phyloP scores from a whole-genome alignment of 495 filamentous ascomycete genomes.

The Trichoderma erinaceum region DNA sequence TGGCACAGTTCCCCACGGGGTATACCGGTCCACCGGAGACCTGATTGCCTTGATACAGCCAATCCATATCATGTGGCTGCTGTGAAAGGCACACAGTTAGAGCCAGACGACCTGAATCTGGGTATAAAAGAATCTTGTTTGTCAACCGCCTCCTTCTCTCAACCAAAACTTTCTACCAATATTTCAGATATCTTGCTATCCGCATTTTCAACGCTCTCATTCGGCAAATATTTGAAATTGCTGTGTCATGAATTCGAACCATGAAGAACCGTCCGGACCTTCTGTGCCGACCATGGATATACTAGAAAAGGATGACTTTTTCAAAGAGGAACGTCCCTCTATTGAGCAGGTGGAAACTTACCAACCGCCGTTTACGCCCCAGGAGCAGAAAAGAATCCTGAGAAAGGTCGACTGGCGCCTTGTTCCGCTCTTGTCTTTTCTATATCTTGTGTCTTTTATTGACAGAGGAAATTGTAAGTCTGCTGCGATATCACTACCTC shows the following conservation, averaged over 20 bases:
- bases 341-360: background rate
- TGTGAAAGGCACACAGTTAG: background rate
- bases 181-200: background rate
- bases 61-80: background rate
- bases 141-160: background rate
- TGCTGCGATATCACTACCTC: background rate
- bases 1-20: background rate
- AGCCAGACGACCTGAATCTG: background rate
- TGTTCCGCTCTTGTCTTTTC: background rate
- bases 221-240: background rate
- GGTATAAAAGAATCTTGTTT: background rate
- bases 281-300: background rate
- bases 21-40: background rate
- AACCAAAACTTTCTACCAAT: background rate
- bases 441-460: background rate
- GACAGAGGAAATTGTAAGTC: background rate
- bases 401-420: conserved; percentile 11
- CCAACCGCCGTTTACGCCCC: background rate
- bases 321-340: background rate
- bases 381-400: conserved; percentile 17
- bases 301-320: background rate
- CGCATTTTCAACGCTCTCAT: background rate
- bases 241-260: background rate
- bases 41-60: background rate
- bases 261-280: background rate